Percentiles rank a stretch among this genome's conserved stretches.
phyloP scores from a whole-genome alignment of 164 flowering plant genomes.

The Pachysandra terminalis region DNA sequence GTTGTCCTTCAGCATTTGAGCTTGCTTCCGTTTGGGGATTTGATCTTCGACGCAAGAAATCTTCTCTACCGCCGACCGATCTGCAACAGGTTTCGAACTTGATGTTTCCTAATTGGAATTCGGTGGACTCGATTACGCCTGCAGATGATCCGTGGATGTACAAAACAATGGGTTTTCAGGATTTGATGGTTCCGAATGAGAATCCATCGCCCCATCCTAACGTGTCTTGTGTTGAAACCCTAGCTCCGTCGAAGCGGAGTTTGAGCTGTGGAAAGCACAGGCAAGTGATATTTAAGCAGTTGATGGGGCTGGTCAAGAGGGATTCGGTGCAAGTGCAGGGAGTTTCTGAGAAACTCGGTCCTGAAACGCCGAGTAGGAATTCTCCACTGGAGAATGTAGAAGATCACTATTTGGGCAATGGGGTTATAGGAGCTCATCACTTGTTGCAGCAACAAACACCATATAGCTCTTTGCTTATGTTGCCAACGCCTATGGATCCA shows the following conservation, averaged over 20 bases:
- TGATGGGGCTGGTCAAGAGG: conserved; percentile 49
- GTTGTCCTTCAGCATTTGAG: conserved; percentile 54
- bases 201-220: neutral
- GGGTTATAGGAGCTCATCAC: conserved; percentile 7
- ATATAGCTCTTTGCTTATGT: conserved; percentile 49
- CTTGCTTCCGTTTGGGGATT: conserved; percentile 57
- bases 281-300: conserved; percentile 59
- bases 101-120: conserved; percentile 16
- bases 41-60: conserved; percentile 31
- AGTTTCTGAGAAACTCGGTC: conserved; percentile 26
- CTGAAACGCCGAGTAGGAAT: conserved; percentile 24
- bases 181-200: conserved; percentile 49
- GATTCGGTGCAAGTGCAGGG: conserved; percentile 26
- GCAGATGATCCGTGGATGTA: conserved; percentile 23
- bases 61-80: neutral
- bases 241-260: conserved; percentile 20
- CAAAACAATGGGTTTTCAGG: conserved; percentile 25
- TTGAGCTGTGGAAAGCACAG: conserved; percentile 47
- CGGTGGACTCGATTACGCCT: conserved; percentile 6
- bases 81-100: neutral
- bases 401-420: conserved; percentile 9
- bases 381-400: conserved; percentile 13
- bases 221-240: conserved; percentile 8
- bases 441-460: conserved; percentile 32
- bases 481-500: conserved; percentile 25